A percentile compares a stretch with the other conserved stretches of the same genome.
Evolutionary conservation across 345 rosid genomes (phyloP).

Genomic region (Populus euphratica): DNA sequence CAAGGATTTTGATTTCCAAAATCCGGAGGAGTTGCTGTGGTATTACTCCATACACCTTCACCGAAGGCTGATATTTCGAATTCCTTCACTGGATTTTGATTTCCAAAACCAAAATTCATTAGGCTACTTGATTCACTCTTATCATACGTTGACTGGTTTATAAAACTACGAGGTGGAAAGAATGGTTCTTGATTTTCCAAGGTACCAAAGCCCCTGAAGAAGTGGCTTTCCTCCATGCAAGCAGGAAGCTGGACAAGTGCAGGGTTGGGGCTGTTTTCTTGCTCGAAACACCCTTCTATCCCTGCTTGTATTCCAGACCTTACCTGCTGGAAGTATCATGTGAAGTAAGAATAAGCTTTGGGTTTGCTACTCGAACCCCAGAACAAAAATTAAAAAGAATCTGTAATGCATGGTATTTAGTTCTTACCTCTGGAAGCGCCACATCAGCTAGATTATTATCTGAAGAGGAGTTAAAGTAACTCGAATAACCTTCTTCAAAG

Average conservation of each 20-base stretch:
- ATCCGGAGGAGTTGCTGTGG: neutral
- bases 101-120: neutral
- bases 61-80: neutral
- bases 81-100: neutral
- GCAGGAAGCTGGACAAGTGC: neutral
- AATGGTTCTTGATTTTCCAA: too few species aligned
- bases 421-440: neutral
- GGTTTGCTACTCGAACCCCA: neutral
- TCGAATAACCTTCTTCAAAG: neutral
- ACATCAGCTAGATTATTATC: neutral
- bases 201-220: neutral
- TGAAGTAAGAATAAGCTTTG: neutral
- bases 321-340: neutral
- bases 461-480: neutral
- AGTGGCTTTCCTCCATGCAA: neutral
- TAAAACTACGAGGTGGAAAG: neutral
- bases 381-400: neutral
- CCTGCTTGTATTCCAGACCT: neutral
- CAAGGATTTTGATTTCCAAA: conserved; percentile 12
- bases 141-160: neutral
- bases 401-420: neutral
- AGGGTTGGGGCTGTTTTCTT: neutral
- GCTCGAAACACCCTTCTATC: neutral
- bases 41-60: neutral
- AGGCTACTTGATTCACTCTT: neutral